phyloP scores from a whole-genome alignment of 1,284 basidiomycete species.

The Sphagnurus paluster region DNA sequence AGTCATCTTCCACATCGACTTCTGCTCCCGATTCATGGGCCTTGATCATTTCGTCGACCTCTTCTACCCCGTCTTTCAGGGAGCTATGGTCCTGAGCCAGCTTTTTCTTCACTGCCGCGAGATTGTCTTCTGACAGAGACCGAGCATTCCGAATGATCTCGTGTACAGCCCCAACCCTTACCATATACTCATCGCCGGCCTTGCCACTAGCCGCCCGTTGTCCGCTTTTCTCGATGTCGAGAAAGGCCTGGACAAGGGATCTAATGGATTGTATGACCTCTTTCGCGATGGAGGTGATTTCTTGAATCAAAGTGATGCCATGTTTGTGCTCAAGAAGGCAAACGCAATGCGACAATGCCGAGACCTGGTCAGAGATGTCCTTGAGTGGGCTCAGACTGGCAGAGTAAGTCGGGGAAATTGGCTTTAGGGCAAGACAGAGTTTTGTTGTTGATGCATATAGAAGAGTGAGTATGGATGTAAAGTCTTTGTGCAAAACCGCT shows the following conservation, averaged over 20 bases:
- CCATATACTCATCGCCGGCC: constrained; percentile 52
- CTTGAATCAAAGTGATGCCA: constrained; percentile 55
- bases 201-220: constrained; percentile 20
- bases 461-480: constrained; percentile 59
- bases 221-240: constrained; percentile 26
- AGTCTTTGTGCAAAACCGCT: constrained; percentile 51
- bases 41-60: constrained; percentile 57
- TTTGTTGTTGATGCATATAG: constrained; percentile 65
- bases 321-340: constrained; percentile 50
- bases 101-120: constrained; percentile 54
- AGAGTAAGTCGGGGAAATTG: constrained; percentile 53
- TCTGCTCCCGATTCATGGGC: constrained; percentile 31
- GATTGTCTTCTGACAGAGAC: constrained; percentile 55
- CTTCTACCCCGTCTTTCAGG: constrained; percentile 60
- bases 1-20: constrained; percentile 21
- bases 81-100: constrained; percentile 59
- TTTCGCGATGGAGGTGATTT: constrained; percentile 41
- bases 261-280: constrained; percentile 42
- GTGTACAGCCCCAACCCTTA: constrained; percentile 65
- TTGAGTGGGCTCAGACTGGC: constrained; percentile 57
- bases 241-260: constrained; percentile 35
- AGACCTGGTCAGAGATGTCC: constrained; percentile 55
- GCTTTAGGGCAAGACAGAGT: constrained; percentile 64
- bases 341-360: constrained; percentile 59
- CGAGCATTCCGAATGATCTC: constrained; percentile 59